These are phyloP conservation scores for Trapa incisa DNA, from an alignment of 345 rosid genomes.

Conservation along the genomic window DNA sequence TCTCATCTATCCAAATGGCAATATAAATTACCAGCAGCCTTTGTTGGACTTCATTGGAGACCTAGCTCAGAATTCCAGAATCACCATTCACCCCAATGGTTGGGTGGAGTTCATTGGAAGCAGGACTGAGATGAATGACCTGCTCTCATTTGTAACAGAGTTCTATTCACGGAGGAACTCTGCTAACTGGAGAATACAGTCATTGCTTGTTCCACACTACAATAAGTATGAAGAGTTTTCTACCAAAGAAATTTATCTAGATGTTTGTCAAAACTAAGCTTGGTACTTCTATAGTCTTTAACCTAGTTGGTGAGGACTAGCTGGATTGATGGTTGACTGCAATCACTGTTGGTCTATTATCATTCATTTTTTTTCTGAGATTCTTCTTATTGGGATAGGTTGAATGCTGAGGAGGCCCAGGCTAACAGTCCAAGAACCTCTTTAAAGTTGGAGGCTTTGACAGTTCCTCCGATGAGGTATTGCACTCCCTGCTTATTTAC, in stretches of 20 bases:
- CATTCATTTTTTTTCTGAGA: too few relatives aligned
- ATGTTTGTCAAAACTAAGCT: too few relatives aligned
- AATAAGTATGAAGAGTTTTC: constrained; percentile 26
- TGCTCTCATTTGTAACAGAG: constrained; percentile 54
- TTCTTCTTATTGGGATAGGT: constrained; percentile 15
- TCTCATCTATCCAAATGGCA: constrained; percentile 38
- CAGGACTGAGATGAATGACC: constrained; percentile 40
- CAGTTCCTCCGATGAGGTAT: constrained; percentile 58
- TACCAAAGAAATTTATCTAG: neutral
- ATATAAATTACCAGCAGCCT: constrained; percentile 20
- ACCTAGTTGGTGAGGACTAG: too few relatives aligned
- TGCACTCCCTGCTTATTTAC: neutral
- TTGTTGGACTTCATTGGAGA: constrained; percentile 52
- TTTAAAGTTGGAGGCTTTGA: constrained; percentile 24
- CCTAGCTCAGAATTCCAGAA: constrained; percentile 25
- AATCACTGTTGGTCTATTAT: too few relatives aligned
- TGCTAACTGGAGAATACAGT: constrained; percentile 25
- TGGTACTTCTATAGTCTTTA: too few relatives aligned
- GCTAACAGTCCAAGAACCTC: constrained; percentile 19
- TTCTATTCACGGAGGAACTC: constrained; percentile 41
- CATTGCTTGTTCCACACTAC: constrained; percentile 50
- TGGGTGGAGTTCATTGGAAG: constrained; percentile 34
- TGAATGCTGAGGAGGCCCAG: constrained; percentile 13
- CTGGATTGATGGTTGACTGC: too few relatives aligned
- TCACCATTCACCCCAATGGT: constrained; percentile 38